Conservation (phyloP, 768 basidiomycete species). For the Kwoniella dendrophila region DNA sequence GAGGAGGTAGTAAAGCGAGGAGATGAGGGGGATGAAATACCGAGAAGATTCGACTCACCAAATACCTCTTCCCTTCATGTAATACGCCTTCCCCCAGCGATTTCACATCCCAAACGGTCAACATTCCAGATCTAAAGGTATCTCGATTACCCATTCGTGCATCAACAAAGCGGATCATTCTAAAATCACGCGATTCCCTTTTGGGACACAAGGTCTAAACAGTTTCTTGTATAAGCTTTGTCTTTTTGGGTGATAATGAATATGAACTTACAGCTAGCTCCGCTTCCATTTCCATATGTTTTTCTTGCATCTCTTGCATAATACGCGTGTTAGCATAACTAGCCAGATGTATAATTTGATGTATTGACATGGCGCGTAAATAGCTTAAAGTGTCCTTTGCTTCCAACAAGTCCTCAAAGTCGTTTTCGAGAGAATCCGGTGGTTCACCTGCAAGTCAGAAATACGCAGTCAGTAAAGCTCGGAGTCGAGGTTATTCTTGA, state of each 20-base stretch:
- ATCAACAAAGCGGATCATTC: constrained; percentile 69
- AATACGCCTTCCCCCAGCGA: constrained; percentile 64
- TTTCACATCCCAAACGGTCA: constrained; percentile 82
- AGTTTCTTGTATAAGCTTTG: background rate
- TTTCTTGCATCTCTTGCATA: constrained; percentile 31
- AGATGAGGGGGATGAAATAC: too few species aligned
- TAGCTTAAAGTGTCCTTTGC: constrained; percentile 59
- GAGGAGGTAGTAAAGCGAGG: too few species aligned
- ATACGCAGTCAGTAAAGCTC: background rate
- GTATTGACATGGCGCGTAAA: constrained; percentile 58
- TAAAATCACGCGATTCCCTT: constrained; percentile 73
- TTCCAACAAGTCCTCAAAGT: constrained; percentile 71
- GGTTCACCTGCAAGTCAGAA: constrained; percentile 36
- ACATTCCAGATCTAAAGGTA: constrained; percentile 67
- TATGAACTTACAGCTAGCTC: constrained; percentile 67
- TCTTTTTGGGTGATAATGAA: background rate
- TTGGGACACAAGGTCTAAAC: constrained; percentile 66
- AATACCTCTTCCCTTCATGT: constrained; percentile 64
- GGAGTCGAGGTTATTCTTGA: too few species aligned
- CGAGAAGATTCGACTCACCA: constrained; percentile 44
- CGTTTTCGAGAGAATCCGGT: constrained; percentile 57
- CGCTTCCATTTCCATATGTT: constrained; percentile 67
- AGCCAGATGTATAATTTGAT: constrained; percentile 41
- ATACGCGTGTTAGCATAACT: constrained; percentile 28
- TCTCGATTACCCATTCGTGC: constrained; percentile 60